Base-by-base conservation (phyloP, 805 yeast genomes). In the Nakazawaea populi region DNA sequence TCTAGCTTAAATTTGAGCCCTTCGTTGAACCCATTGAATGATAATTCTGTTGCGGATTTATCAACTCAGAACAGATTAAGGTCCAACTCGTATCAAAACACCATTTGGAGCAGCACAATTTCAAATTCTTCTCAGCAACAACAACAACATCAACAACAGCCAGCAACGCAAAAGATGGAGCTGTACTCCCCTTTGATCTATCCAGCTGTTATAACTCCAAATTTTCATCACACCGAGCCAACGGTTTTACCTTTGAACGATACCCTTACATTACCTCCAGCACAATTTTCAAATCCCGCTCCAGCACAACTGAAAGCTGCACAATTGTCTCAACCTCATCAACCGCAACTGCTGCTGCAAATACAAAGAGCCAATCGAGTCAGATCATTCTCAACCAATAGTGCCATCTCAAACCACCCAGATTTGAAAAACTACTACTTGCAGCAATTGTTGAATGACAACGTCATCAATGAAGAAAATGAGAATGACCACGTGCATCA, bases 61-160 rank as follows among this genome's bases (percentile, higher is more conserved):
- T 41, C 57, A 52, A n/a, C 47, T 48, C 5, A 56, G 43, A 56
- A 55, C 34, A 66, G 87, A 55, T 65, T 77, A 55, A 72, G 87
- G 49, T 80, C 85, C 0, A 81, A 83, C 4, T 79, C 85, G 1
- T 65, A 81, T 41, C 69, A 72, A 42, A 69, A 77, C 55, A 78
- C 85, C 39, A 81, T 82, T 49, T 82, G 87, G 87, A 77, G 78
- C 54, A 82, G 76, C 57, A 78, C 74, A 44, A 48, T 55, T 12
- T 42, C 55, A 8, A 24, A 54, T 32, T 32, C 35, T 32, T 9
- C 34, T 54, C 5, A 46, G 40, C 43, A 42, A 40, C 11, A 8
- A 32, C 35, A 32, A 4, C 35, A 10, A 18, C 40, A 37, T 6
- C 18, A 11, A 37, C 40, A 37, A 37, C 14, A 11, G n/a, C 14